phyloP scores from a whole-genome alignment of 2,329 filamentous ascomycete genomes.

The Leptographium galeiforme region DNA sequence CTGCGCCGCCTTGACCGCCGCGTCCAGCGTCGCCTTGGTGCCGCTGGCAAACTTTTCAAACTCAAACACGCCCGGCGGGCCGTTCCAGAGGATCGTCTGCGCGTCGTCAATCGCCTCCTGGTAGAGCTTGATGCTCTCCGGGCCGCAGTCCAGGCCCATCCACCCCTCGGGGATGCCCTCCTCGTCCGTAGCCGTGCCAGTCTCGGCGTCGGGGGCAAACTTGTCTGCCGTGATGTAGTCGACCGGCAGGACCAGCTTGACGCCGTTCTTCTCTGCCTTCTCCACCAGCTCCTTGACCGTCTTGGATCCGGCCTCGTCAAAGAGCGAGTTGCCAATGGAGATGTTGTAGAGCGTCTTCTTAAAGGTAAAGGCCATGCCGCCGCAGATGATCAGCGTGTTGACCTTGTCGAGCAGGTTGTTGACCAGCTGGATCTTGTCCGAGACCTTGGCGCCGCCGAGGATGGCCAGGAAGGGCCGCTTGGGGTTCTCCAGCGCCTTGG shows the following conservation, averaged over 20 bases:
- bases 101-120: slow-evolving; percentile 74
- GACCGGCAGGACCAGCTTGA: slow-evolving; percentile 86
- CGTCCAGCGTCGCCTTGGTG: slow-evolving; percentile 85
- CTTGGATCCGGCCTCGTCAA: slow-evolving; percentile 88
- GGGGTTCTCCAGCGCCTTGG: slow-evolving; percentile 84
- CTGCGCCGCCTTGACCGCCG: slow-evolving; percentile 61
- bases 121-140: slow-evolving; percentile 79
- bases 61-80: slow-evolving; percentile 93
- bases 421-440: slow-evolving; percentile 98
- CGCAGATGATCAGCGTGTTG: slow-evolving; percentile 90
- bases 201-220: slow-evolving; percentile 74
- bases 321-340: slow-evolving; percentile 80
- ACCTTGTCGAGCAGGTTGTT: slow-evolving; percentile 98
- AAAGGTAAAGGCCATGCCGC: slow-evolving; percentile 98
- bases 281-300: slow-evolving; percentile 76
- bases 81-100: slow-evolving; percentile 98
- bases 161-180: slow-evolving; percentile 90
- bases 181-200: slow-evolving; percentile 69
- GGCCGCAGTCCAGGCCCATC: slow-evolving; percentile 94
- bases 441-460: slow-evolving; percentile 94
- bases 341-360: slow-evolving; percentile 95
- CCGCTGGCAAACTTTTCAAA: slow-evolving; percentile 86
- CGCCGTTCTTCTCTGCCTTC: slow-evolving; percentile 93
- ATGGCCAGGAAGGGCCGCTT: slow-evolving; percentile 96
- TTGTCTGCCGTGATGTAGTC: slow-evolving; percentile 97